These are phyloP conservation scores for Xylariaceae sp. DNA, from an alignment of 2,329 filamentous ascomycete species.

Conservation along the genomic window DNA sequence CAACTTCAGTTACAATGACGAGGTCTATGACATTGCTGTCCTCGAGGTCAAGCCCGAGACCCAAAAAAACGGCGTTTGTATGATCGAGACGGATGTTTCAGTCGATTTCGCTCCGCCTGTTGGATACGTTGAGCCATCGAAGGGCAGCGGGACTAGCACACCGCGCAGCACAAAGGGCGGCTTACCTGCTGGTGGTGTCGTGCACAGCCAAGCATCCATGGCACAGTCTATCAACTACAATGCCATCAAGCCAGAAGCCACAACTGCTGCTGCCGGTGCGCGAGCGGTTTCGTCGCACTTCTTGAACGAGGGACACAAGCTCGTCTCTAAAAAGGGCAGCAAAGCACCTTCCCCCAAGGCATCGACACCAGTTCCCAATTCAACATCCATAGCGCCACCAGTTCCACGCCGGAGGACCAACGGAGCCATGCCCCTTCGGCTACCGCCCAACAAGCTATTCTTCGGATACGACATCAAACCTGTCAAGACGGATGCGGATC, in stretches of 20 bases:
- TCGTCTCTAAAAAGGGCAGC: conserved; percentile 77
- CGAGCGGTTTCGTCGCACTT: conserved; percentile 64
- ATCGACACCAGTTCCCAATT: conserved; percentile 64
- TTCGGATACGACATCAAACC: conserved; percentile 94
- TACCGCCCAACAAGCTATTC: conserved; percentile 88
- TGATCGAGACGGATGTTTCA: conserved; percentile 92
- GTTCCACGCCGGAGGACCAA: conserved; percentile 52
- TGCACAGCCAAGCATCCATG: conserved; percentile 90
- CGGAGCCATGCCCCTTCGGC: conserved; percentile 78
- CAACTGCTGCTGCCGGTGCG: conserved; percentile 52
- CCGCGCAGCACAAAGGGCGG: conserved; percentile 64
- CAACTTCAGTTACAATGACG: conserved; percentile 95
- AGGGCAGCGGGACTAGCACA: conserved; percentile 77
- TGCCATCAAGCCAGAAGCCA: conserved; percentile 76
- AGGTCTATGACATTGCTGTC: conserved; percentile 87
- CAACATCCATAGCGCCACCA: conserved; percentile 36
- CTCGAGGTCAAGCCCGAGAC: conserved; percentile 86
- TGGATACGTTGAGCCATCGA: conserved; percentile 86
- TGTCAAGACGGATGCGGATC: conserved; percentile 72
- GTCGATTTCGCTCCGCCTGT: conserved; percentile 94
- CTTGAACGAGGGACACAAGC: conserved; percentile 70
- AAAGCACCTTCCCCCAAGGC: conserved; percentile 71
- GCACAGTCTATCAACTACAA: conserved; percentile 96
- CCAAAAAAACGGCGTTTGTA: conserved; percentile 81
- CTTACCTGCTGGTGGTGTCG: conserved; percentile 64